Base-by-base conservation (phyloP, 768 basidiomycete species). In the Cyclocybe aegerita region DNA sequence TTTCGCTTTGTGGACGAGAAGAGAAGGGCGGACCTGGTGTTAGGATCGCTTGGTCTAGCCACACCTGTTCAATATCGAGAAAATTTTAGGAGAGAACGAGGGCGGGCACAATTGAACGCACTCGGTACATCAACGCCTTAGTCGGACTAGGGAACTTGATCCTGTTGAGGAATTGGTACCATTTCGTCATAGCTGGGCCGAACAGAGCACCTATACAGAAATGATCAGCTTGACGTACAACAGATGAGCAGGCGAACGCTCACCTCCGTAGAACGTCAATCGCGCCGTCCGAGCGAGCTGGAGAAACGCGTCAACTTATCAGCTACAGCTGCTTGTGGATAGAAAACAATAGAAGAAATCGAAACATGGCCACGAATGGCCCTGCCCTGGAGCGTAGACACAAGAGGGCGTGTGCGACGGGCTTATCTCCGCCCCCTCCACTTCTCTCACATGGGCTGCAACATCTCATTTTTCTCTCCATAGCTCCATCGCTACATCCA, bases 131-230 rank as follows among this genome's bases (percentile, higher is more conserved):
- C 36, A 88, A 65, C 0, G 76, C 84, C 54, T 70, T 78, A 0
- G 75, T 80, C 1, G 84, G 83, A 49, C 68, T 80, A 1, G 80
- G 55, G 62, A 93, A 88, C 55, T 83, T 81, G 55, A 93, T 75
- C 6, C 83, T 69, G 59, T 89, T 83, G 48, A 94, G 75, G 52
- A 85, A 69, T 45, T 79, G 72, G 59, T 88, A 91, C 92, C 93
- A 95, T 52, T 82, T 86, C 1, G 90, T 90, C 64, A 94, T 75
- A 10, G 79, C 74, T 3, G 93, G 91, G 2, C 89, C 92, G 67
- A 95, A 93, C 47, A 95, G 67, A 5, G 70, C 78, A 34, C 87
- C 88, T 79, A 34, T n/a, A 35, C 4, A 30, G 3, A 48, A 37
- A 17, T 34, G 43, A 30, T 37, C 32, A 45, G 43, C 14, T 34